Evolutionary conservation across 2,329 filamentous ascomycete species (phyloP), one percentile per base, ranked within the genome.

Genomic region (Diaporthe nobilis): DNA sequence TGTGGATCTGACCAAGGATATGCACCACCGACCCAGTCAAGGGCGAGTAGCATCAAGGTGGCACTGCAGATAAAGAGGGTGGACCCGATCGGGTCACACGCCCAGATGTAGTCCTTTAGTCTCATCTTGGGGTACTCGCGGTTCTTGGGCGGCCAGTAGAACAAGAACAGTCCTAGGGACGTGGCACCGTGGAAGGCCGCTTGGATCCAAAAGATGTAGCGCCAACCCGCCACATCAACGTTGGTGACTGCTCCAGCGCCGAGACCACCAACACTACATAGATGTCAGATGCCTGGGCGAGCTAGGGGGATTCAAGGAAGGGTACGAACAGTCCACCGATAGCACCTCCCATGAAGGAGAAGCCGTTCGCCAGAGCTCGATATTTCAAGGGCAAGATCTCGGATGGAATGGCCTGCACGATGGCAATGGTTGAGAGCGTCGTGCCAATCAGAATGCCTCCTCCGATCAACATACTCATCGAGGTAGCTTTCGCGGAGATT

Each of bases 151-250:
- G 86, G 86, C 83, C 85, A 85, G 83, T 89, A 87, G 80, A 88
- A 86, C 37, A 85, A 77, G 47, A 90, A 79, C 44, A 90, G 80
- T 4, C 88, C 88, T 0, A 88, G 49, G 2, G 85, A 84, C 0
- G 87, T 89, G 20, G 85, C 81, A 12, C 85, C 84, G 76, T 90
- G 88, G 76, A 90, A 87, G 9, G 84, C 88, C 1, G 89, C 88
- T 80, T 91, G 89, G 20, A 91, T 89, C 89, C 89, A 91, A 79
- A 90, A 91, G 77, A 91, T 90, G 78, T 87, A 85, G 2, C 89
- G 84, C 89, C 89, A 91, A 28, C 89, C 89, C 1, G 80, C 82
- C 0, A 84, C 77, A 71, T 83, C 83, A 17, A 85, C 80, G 75
- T 89, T 88, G 0, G 89, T 90, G 3, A 90, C 86, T 10, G 85